These are phyloP conservation scores for Leersia perrieri DNA, from an alignment of 176 grass and related monocot genomes.

Conservation along the genomic window DNA sequence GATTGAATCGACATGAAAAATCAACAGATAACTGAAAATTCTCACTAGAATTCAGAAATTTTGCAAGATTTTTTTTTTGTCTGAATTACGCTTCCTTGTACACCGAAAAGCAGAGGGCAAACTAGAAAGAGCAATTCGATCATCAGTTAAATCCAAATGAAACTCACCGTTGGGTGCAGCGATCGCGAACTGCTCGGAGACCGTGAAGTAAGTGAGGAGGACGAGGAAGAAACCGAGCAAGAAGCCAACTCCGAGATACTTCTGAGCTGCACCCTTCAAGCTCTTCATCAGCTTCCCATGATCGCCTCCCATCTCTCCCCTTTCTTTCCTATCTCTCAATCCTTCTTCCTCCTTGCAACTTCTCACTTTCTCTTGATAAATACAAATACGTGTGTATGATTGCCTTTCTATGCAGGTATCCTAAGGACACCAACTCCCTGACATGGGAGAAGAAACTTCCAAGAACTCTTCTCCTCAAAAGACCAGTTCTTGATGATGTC, in stretches of 20 bases:
- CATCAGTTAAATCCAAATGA: not conserved
- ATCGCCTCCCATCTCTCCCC: slow-evolving; percentile 42
- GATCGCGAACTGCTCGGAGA: slow-evolving; percentile 69
- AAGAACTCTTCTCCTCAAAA: slow-evolving; percentile 44
- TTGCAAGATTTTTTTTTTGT: not conserved
- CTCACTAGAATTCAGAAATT: not conserved
- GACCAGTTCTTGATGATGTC: slow-evolving; percentile 35
- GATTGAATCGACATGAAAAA: not conserved
- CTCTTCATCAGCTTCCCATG: slow-evolving; percentile 55
- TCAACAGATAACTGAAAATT: not conserved
- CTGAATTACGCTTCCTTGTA: not conserved
- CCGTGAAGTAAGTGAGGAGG: slow-evolving; percentile 67
- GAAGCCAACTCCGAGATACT: slow-evolving; percentile 54
- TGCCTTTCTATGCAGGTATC: not conserved
- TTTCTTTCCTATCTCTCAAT: not conserved
- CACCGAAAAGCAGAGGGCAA: not conserved
- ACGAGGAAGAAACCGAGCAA: slow-evolving; percentile 83
- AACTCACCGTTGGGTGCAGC: slow-evolving; percentile 62
- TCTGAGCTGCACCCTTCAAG: slow-evolving; percentile 52
- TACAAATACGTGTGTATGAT: slow-evolving; percentile 15
- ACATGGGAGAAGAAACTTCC: slow-evolving; percentile 41
- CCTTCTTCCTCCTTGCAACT: not conserved
- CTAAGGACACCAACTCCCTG: slow-evolving; percentile 39
- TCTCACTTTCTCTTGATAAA: not conserved
- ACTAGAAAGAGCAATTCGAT: not conserved